A percentile compares a stretch with the other conserved stretches of the same genome.
Conservation (phyloP, 2,329 filamentous ascomycete species). For the Ophiostoma piceae region DNA sequence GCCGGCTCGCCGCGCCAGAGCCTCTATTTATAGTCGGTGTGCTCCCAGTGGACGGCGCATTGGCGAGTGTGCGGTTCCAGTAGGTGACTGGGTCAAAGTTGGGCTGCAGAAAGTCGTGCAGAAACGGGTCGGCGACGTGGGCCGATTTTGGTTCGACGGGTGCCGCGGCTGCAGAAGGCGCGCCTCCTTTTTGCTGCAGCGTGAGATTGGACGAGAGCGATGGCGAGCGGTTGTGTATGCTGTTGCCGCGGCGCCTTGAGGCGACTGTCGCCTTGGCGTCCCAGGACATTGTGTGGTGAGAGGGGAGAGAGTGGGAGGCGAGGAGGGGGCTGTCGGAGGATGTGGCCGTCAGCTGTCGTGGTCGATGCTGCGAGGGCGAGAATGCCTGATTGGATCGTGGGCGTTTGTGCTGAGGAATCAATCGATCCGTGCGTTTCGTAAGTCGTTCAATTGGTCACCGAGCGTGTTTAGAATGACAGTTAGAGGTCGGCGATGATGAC, state of each 20-base stretch:
- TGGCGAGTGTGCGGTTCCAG: conserved; percentile 72
- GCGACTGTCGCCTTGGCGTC: conserved; percentile 34
- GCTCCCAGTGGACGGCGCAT: conserved; percentile 36
- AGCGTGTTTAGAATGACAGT: background rate
- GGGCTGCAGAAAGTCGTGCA: conserved; percentile 68
- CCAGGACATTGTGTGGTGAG: conserved; percentile 35
- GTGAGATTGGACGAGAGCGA: conserved; percentile 36
- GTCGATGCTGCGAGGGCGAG: background rate
- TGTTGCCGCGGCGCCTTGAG: conserved; percentile 44
- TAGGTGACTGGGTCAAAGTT: conserved; percentile 84
- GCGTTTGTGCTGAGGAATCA: background rate
- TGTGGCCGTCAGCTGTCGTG: background rate
- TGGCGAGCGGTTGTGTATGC: conserved; percentile 37
- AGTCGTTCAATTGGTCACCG: background rate
- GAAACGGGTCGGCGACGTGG: conserved; percentile 65
- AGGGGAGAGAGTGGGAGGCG: background rate
- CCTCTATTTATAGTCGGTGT: background rate
- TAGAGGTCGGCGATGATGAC: background rate
- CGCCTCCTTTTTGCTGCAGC: conserved; percentile 35
- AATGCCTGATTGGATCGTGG: background rate
- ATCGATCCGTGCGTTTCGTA: background rate
- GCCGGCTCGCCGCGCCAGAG: conserved; percentile 21
- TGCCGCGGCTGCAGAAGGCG: background rate
- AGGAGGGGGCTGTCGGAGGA: too few relatives aligned
- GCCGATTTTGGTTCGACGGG: conserved; percentile 44